Evolutionary conservation across 306 rosid genomes (phyloP).

Genomic region (Abrus pulchellus): DNA sequence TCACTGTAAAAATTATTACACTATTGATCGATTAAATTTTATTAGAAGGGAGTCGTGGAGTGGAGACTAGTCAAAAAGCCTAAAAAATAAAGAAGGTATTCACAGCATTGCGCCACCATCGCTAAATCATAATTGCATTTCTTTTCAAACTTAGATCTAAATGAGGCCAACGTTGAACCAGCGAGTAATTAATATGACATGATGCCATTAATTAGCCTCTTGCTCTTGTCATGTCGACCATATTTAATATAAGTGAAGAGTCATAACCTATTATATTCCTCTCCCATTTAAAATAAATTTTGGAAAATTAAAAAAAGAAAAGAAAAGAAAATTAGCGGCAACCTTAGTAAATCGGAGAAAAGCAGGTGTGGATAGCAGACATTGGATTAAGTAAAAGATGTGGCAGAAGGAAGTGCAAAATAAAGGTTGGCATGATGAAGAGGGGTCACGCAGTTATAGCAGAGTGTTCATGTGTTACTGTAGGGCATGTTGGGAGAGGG

Average conservation of each 20-base stretch:
- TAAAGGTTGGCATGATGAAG: conserved; percentile 16
- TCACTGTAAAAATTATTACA: no score
- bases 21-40: no score
- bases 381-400: conserved; percentile 45
- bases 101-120: not conserved
- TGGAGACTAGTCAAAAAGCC: no score
- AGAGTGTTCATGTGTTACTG: not conserved
- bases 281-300: no score
- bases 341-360: not conserved
- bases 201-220: not conserved
- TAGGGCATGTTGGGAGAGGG: not conserved
- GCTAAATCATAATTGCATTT: not conserved
- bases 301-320: no score
- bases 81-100: no score
- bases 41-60: no score
- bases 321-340: no score
- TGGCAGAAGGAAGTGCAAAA: conserved; percentile 32
- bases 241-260: not conserved
- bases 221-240: not conserved
- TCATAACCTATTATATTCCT: no score
- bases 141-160: no score
- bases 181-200: not conserved
- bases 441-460: conserved; percentile 41
- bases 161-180: not conserved
- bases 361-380: conserved; percentile 31